Base-by-base conservation (phyloP, 805 yeast species). In the Metschnikowia cerradonensis region DNA sequence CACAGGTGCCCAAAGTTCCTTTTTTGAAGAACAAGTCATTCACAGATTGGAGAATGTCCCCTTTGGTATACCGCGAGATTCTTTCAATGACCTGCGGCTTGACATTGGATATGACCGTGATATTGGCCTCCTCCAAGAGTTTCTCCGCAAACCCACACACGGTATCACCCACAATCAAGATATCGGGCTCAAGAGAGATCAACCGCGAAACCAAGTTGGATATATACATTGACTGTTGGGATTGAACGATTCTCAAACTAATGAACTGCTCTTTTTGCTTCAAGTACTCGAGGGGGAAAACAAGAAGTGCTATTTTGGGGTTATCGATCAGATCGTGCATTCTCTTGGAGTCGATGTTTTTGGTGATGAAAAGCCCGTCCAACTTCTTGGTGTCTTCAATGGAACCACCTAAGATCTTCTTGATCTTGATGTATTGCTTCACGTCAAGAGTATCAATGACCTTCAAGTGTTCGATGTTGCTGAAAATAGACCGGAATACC, bases 251-350 rank as follows among this genome's bases (percentile, higher is more conserved):
- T 51, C 89, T 87, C 50, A 91, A 71, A 61, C 96, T 87, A 66
- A 90, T 82, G 52, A 90, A 86, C 54, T 83, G 88, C 56, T 86
- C 90, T 48, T 86, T 89, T 38, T 81, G 83, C 53, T 85, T 82
- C 52, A 83, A 74, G 58, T 90, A 94, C 62, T 91, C 98, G 23
- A 94, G 70, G 0, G 97, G 97, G 60, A 94, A 94, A 75, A 90
- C 84, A 5, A 94, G 76, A 15, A 95, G 73, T 52, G 92, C 82
- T 37, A 94, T 86, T 49, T 83, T 79, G 0, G 99, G 98, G 46
- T 80, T 76, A 0, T 63, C 60, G 6, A 95, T 73, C 22, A 65
- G 62, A 5, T 80, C 66, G 0, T 90, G 80, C 99, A 94, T 95
- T 1, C 79, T 65, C 60, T 85, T 88, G 36, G 88, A 73, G 3